A percentile compares a stretch with the other conserved stretches of the same genome.
Conservation (phyloP, 106 monocot genomes). For the Allium sativum region DNA sequence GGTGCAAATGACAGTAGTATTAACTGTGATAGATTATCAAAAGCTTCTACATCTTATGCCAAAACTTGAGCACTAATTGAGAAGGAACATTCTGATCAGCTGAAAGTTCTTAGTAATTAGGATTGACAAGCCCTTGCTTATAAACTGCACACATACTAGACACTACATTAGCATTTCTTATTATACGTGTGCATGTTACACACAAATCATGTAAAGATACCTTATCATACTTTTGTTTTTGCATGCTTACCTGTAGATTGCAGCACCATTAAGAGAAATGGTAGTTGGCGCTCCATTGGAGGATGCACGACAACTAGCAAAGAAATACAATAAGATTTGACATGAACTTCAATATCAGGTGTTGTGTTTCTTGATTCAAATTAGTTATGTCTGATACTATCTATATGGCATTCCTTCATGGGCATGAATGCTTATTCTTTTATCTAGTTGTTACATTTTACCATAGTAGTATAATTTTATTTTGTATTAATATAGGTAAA, state of each 20-base stretch:
- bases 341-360: conserved; percentile 99
- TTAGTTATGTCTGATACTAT: not conserved
- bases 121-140: conserved; percentile 3
- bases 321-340: conserved; percentile 74
- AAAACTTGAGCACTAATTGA: conserved; percentile 76
- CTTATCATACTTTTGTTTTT: not conserved
- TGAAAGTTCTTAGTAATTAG: conserved; percentile 85
- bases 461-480: no score
- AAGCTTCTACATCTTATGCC: conserved; percentile 62
- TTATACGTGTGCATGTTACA: no score
- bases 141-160: not conserved
- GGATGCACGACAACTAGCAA: conserved; percentile 92
- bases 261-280: conserved; percentile 98
- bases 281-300: conserved; percentile 93
- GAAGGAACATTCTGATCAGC: conserved; percentile 56
- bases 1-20: conserved; percentile 84
- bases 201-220: no score
- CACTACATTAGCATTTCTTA: no score
- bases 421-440: no score
- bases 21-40: conserved; percentile 56
- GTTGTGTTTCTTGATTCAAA: not conserved
- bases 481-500: conserved; percentile 33
- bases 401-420: no score
- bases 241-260: conserved; percentile 35
- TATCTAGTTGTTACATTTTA: not conserved